phyloP scores from a whole-genome alignment of 1,284 basidiomycete species.

The Heterobasidion occidentale region DNA sequence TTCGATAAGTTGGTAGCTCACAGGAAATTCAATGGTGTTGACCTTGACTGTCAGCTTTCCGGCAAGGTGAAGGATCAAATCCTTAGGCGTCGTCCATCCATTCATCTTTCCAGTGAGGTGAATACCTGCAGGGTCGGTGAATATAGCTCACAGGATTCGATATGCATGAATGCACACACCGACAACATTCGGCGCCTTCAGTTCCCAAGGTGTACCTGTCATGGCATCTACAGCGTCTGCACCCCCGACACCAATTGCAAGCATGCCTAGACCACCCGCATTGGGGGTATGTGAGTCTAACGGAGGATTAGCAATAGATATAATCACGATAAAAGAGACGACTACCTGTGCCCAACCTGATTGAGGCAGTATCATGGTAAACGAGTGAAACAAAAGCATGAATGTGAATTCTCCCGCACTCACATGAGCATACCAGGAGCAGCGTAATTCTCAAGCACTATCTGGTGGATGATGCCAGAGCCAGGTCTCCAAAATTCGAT shows the following conservation, averaged over 20 bases:
- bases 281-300: constrained; percentile 98
- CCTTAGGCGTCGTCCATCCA: constrained; percentile 96
- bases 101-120: constrained; percentile 84
- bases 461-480: constrained; percentile 96
- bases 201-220: constrained; percentile 97
- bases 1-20: constrained; percentile 4
- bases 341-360: constrained; percentile 69
- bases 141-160: background rate
- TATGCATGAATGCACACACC: constrained; percentile 38
- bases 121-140: constrained; percentile 40
- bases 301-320: constrained; percentile 1
- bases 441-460: constrained; percentile 97
- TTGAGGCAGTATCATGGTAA: background rate
- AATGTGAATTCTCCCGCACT: constrained; percentile 14
- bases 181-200: constrained; percentile 88
- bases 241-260: constrained; percentile 98
- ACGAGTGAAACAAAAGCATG: no score
- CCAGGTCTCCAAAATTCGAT: constrained; percentile 96
- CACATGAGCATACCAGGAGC: constrained; percentile 83
- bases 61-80: constrained; percentile 91
- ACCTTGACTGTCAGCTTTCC: constrained; percentile 93
- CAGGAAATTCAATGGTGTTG: constrained; percentile 15
- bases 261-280: constrained; percentile 94
- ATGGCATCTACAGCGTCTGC: constrained; percentile 99
- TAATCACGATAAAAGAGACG: constrained; percentile 14